Conservation (phyloP, 345 rosid genomes). For the Geranium brycei region DNA sequence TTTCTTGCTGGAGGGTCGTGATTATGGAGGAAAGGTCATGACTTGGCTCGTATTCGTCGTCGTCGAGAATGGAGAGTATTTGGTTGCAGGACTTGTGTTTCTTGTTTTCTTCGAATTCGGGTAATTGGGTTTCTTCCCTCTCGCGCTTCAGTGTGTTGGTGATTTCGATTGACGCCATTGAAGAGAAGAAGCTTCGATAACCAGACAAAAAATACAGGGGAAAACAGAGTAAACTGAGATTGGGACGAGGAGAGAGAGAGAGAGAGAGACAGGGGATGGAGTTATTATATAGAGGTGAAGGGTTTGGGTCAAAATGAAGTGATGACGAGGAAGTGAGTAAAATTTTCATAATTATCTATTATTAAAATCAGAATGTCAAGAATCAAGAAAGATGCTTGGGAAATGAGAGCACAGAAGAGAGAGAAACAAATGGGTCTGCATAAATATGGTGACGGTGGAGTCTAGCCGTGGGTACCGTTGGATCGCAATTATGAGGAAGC, state of each 20-base stretch:
- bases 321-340: too few relatives aligned
- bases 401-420: too few relatives aligned
- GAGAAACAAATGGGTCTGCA: too few relatives aligned
- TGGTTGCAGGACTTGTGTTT: constrained; percentile 33
- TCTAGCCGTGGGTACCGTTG: too few relatives aligned
- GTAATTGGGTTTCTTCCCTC: constrained; percentile 23
- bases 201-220: background rate
- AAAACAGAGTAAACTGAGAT: background rate
- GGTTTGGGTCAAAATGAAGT: background rate
- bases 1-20: constrained; percentile 42
- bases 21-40: constrained; percentile 43
- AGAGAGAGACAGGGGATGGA: background rate
- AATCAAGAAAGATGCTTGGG: too few relatives aligned
- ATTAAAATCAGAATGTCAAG: too few relatives aligned
- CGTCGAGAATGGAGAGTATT: constrained; percentile 32
- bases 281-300: background rate
- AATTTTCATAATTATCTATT: too few relatives aligned
- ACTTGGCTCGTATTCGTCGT: constrained; percentile 31
- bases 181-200: background rate
- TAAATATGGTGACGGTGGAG: too few relatives aligned
- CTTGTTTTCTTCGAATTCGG: constrained; percentile 23
- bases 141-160: constrained; percentile 29
- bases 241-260: too few relatives aligned
- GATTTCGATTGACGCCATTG: too few relatives aligned
- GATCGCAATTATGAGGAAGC: too few relatives aligned